Evolutionary conservation across 306 rosid genomes (phyloP).

Genomic region (Malus orientalis): DNA sequence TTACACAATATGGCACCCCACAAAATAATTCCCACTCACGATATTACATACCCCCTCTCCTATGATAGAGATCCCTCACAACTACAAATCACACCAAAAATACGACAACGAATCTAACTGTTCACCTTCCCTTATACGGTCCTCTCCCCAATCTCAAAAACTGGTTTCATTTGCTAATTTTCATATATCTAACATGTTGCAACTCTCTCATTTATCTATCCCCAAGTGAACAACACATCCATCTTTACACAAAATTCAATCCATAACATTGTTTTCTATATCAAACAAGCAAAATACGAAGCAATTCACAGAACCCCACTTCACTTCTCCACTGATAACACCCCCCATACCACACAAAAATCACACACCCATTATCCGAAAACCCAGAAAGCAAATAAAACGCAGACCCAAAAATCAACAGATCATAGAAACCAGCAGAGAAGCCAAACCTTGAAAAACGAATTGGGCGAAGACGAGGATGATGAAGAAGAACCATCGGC

Average conservation of each 20-base stretch:
- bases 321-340: background rate
- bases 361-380: background rate
- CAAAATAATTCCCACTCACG: background rate
- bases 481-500: constrained; percentile 44
- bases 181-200: background rate
- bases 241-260: background rate
- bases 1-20: background rate
- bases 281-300: background rate
- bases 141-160: background rate
- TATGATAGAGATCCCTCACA: background rate
- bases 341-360: background rate
- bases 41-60: background rate
- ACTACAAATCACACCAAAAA: background rate
- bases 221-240: background rate
- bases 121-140: background rate
- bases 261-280: background rate
- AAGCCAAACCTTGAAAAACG: constrained; percentile 44
- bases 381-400: background rate
- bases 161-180: background rate
- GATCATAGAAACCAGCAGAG: background rate
- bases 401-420: background rate
- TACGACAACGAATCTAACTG: background rate
- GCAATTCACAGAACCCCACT: background rate
- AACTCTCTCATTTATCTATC: background rate
- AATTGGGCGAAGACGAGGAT: constrained; percentile 34